Percentiles rank a stretch among this genome's conserved stretches.
Evolutionary conservation across 73 alveolate species (phyloP).

Genomic region (Uronychia binucleata): DNA sequence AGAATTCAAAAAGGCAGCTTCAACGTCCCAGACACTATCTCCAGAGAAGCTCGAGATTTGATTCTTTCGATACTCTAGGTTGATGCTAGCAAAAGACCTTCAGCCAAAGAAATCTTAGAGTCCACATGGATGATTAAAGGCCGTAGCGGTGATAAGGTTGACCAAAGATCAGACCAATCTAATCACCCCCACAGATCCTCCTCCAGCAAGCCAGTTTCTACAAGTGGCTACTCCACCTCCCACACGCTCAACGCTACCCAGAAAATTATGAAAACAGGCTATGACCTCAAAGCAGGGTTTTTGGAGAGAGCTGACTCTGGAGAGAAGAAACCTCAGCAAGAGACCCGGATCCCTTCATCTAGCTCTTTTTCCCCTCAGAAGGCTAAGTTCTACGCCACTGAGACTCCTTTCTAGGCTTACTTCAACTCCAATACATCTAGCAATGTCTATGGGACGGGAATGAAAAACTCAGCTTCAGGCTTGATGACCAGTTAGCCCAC

Average conservation of each 20-base stretch:
- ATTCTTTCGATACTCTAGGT: not conserved
- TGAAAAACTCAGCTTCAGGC: not conserved
- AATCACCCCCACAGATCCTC: not conserved
- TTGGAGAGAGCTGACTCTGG: not conserved
- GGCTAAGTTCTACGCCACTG: not conserved
- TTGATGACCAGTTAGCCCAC: too few relatives aligned
- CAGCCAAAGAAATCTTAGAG: slow-evolving; percentile 8
- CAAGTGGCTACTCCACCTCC: not conserved
- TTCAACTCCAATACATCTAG: not conserved
- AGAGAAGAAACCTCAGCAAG: not conserved
- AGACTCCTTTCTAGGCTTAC: not conserved
- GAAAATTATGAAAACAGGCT: not conserved
- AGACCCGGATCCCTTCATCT: too few relatives aligned
- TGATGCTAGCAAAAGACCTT: slow-evolving; percentile 23
- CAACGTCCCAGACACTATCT: slow-evolving; percentile 13
- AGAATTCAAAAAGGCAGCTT: slow-evolving; percentile 49
- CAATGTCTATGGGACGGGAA: not conserved
- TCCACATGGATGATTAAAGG: slow-evolving; percentile 10
- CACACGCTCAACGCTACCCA: not conserved
- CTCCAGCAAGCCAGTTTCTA: not conserved
- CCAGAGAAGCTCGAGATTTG: slow-evolving; percentile 5
- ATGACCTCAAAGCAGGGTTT: too few relatives aligned
- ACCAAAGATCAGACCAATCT: not conserved
- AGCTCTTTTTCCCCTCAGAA: not conserved
- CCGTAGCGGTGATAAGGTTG: not conserved